Percentiles rank a stretch among this genome's conserved stretches.
Conservation (phyloP, 108 stramenopile genomes). For the Cyclotella sp. region DNA sequence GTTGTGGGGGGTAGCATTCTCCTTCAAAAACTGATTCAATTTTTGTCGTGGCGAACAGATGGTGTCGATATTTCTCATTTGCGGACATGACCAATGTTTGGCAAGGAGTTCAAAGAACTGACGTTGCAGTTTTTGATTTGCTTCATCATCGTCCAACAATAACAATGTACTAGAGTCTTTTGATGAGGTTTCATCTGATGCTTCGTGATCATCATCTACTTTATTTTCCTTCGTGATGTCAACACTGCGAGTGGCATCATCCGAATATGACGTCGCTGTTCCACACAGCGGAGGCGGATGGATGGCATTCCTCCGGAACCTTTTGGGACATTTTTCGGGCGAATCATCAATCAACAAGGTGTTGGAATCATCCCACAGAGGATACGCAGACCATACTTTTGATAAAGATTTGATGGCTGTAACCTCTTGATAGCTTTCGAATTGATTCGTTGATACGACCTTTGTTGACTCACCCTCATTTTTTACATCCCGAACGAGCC, state of each 20-base stretch:
- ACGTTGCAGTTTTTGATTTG: constrained; percentile 34
- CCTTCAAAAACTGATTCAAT: constrained; percentile 35
- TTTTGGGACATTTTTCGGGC: constrained; percentile 69
- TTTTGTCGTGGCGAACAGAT: constrained; percentile 1
- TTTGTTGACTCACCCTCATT: not conserved
- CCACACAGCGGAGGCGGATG: constrained; percentile 80
- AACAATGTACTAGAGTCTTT: not conserved
- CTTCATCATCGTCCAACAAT: constrained; percentile 36
- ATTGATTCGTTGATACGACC: not conserved
- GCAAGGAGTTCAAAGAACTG: constrained; percentile 44
- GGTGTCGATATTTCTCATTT: not conserved
- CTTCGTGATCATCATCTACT: not conserved
- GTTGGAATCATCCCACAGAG: constrained; percentile 77
- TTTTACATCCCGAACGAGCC: not conserved
- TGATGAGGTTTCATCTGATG: not conserved
- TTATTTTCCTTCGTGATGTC: constrained; percentile 36
- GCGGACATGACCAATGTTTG: constrained; percentile 25
- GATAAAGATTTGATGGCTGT: constrained; percentile 70
- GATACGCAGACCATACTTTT: constrained; percentile 76
- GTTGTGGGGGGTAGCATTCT: constrained; percentile 35
- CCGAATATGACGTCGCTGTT: constrained; percentile 25
- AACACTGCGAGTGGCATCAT: constrained; percentile 8
- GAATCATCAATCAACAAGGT: constrained; percentile 86
- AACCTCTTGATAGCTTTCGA: constrained; percentile 25
- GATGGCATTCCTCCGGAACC: constrained; percentile 60